Evolutionary conservation across 805 yeast species (phyloP).

Genomic region (Suhomyces prunicola): DNA sequence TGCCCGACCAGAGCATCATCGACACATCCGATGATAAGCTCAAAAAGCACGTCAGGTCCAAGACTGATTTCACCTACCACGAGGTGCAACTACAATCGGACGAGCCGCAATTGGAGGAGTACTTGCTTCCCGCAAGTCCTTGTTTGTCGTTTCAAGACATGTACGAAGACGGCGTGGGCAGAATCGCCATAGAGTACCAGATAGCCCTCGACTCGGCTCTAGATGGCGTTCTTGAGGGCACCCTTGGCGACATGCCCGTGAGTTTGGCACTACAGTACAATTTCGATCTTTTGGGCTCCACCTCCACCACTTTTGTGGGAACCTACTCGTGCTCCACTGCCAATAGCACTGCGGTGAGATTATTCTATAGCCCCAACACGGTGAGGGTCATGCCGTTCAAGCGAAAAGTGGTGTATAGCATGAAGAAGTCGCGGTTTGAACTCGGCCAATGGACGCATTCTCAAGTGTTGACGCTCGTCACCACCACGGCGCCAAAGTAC

Average conservation of each 20-base stretch:
- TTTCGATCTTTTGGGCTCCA: slow-evolving; percentile 5
- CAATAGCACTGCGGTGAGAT: slow-evolving; percentile 13
- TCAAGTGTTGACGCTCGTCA: slow-evolving; percentile 2
- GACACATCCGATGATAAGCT: background rate
- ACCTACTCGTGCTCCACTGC: slow-evolving; percentile 15
- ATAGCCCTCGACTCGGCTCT: background rate
- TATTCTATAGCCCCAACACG: slow-evolving; percentile 15
- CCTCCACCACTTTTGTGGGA: slow-evolving; percentile 8
- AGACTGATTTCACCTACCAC: slow-evolving; percentile 1
- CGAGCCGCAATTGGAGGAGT: background rate
- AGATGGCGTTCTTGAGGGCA: background rate
- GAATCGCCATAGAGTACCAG: background rate
- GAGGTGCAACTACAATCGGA: slow-evolving; percentile 1
- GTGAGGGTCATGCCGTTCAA: slow-evolving; percentile 7
- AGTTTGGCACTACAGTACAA: slow-evolving; percentile 3
- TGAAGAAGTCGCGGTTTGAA: background rate
- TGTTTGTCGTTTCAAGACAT: slow-evolving; percentile 6
- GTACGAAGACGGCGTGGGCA: background rate
- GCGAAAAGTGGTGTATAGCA: slow-evolving; percentile 9
- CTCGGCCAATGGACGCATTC: background rate
- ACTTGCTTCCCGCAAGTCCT: slow-evolving; percentile 1
- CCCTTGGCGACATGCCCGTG: background rate
- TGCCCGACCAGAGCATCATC: slow-evolving; percentile 10
- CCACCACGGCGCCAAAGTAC: slow-evolving; percentile 13
- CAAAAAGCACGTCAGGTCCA: background rate